phyloP scores from a whole-genome alignment of 352 stramenopile species.

The Pythium apleroticum region DNA sequence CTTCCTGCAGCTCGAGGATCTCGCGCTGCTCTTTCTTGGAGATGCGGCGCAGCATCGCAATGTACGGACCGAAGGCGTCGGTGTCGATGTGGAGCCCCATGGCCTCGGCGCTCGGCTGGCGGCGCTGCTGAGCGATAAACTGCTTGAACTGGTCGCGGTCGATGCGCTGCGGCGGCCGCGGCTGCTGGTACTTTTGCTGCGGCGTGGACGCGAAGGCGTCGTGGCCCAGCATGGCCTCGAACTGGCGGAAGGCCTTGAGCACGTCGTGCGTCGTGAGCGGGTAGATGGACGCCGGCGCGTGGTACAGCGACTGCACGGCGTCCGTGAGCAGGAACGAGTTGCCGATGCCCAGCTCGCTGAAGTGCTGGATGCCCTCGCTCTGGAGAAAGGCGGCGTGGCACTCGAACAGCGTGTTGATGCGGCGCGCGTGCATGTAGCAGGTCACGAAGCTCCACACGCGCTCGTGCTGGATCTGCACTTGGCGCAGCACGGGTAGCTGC shows the following conservation, averaged over 20 bases:
- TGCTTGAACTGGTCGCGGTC: slow-evolving; percentile 71
- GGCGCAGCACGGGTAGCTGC: slow-evolving; percentile 48
- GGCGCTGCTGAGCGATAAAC: slow-evolving; percentile 69
- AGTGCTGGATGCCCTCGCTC: slow-evolving; percentile 64
- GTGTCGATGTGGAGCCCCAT: slow-evolving; percentile 71
- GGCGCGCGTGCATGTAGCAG: slow-evolving; percentile 70
- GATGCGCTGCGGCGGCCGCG: slow-evolving; percentile 45
- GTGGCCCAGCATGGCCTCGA: slow-evolving; percentile 58
- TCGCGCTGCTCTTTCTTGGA: slow-evolving; percentile 79
- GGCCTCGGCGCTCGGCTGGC: slow-evolving; percentile 52
- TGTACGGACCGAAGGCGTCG: slow-evolving; percentile 69
- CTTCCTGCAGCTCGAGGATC: slow-evolving; percentile 73
- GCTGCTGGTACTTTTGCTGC: slow-evolving; percentile 17
- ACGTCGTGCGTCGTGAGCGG: slow-evolving; percentile 69
- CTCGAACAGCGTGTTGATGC: slow-evolving; percentile 74
- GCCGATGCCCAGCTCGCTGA: slow-evolving; percentile 68
- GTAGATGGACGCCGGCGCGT: slow-evolving; percentile 41
- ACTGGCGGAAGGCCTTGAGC: slow-evolving; percentile 62
- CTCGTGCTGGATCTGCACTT: slow-evolving; percentile 68
- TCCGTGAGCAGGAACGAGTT: slow-evolving; percentile 82
- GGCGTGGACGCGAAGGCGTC: slow-evolving; percentile 45
- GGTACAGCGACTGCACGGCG: slow-evolving; percentile 75
- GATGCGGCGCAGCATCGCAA: slow-evolving; percentile 74
- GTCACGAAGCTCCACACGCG: slow-evolving; percentile 81
- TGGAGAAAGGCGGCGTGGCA: slow-evolving; percentile 65